These are phyloP conservation scores for Lasiosphaeria ovina DNA, from an alignment of 495 filamentous ascomycete species.

Conservation along the genomic window DNA sequence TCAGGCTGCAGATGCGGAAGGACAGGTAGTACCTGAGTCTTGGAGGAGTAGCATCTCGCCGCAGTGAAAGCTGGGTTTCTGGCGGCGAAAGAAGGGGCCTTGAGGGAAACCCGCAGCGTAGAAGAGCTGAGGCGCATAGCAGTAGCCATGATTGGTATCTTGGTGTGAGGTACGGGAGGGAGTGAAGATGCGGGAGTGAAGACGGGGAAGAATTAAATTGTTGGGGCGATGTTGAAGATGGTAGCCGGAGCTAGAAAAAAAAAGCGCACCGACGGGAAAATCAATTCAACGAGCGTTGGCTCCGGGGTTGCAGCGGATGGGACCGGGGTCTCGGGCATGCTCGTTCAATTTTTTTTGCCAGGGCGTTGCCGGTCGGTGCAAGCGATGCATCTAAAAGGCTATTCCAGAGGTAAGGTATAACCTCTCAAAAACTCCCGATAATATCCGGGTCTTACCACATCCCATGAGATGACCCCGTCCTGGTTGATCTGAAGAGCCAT, in stretches of 20 bases:
- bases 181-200: constrained; percentile 13
- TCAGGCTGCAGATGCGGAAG: constrained; percentile 18
- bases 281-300: constrained; percentile 8
- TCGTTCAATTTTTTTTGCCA: no score
- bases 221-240: constrained; percentile 18
- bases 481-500: no score
- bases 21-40: constrained; percentile 67
- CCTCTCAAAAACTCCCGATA: no score
- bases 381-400: no score
- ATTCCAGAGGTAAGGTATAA: no score
- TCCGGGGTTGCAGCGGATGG: constrained; percentile 25
- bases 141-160: constrained; percentile 64
- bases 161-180: constrained; percentile 15
- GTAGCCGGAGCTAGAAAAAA: constrained; percentile 26
- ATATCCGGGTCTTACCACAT: no score
- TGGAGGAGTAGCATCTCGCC: constrained; percentile 84
- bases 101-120: constrained; percentile 69
- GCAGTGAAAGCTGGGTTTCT: constrained; percentile 76
- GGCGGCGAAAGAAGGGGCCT: constrained; percentile 57
- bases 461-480: no score
- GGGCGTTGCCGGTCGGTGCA: no score
- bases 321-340: background rate
- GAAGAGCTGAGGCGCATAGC: constrained; percentile 72
- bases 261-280: constrained; percentile 24
- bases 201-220: constrained; percentile 16